Conservation (phyloP, 768 basidiomycete genomes). For the Lentinula sp. region DNA sequence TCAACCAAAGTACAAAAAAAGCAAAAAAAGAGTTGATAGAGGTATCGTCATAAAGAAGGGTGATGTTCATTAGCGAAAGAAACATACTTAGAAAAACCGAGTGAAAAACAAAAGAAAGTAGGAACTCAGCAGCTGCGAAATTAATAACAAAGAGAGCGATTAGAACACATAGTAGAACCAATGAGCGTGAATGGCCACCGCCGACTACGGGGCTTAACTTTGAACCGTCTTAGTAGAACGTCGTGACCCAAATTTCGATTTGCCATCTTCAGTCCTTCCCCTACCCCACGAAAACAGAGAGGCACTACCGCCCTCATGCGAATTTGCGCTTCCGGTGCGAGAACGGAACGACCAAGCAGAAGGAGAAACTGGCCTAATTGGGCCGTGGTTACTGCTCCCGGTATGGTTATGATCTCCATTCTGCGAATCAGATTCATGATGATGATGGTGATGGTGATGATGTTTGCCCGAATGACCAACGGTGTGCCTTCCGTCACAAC, state of each 20-base stretch:
- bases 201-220: constrained; percentile 5
- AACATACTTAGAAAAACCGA: constrained; percentile 14
- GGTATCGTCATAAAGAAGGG: constrained; percentile 12
- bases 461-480: constrained; percentile 59
- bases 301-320: constrained; percentile 56
- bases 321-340: constrained; percentile 65
- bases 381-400: constrained; percentile 26
- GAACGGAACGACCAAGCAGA: constrained; percentile 82
- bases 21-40: constrained; percentile 5
- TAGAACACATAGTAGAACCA: not conserved
- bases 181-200: constrained; percentile 3
- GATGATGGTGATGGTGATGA: constrained; percentile 57
- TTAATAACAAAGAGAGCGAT: not conserved
- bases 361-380: constrained; percentile 64
- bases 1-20: not conserved
- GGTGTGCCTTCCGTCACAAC: constrained; percentile 84
- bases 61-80: constrained; percentile 21
- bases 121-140: not conserved
- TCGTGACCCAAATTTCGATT: constrained; percentile 70
- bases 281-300: constrained; percentile 65
- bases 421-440: constrained; percentile 38
- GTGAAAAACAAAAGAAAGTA: not conserved
- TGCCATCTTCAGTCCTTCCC: constrained; percentile 40
- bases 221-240: constrained; percentile 41
- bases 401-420: constrained; percentile 41